Evolutionary conservation across 371 early-diverging fungal genomes (phyloP).

Genomic region (Coemansia sp.): DNA sequence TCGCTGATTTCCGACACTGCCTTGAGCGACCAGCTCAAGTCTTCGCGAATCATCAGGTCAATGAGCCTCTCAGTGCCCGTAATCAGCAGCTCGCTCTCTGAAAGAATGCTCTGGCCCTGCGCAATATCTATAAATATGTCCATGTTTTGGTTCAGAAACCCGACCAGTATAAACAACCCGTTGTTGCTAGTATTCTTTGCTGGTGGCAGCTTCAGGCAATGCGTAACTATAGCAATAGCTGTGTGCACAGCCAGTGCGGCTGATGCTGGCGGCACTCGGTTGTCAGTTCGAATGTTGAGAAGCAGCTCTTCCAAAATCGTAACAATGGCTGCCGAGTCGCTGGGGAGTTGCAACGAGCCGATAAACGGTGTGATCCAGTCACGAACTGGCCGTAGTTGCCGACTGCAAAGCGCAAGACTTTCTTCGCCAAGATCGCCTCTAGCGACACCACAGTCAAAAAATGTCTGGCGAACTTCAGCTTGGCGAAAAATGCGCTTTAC

Average conservation of each 20-base stretch:
- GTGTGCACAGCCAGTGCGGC: constrained; percentile 33
- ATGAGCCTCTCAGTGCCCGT: constrained; percentile 41
- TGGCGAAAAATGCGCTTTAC: constrained; percentile 11
- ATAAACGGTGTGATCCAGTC: constrained; percentile 48
- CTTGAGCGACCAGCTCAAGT: constrained; percentile 21
- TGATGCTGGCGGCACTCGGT: constrained; percentile 12
- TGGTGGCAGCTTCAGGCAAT: constrained; percentile 32
- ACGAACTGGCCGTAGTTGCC: constrained; percentile 26
- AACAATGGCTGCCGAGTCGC: constrained; percentile 17
- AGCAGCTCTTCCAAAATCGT: constrained; percentile 26
- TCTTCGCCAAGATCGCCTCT: constrained; percentile 8
- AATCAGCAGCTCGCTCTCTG: constrained; percentile 40
- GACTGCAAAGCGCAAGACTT: constrained; percentile 7
- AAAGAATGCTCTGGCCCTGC: constrained; percentile 30
- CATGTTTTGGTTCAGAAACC: constrained; percentile 22
- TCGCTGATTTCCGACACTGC: constrained; percentile 23
- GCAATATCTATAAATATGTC: constrained; percentile 31
- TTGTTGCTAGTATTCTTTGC: constrained; percentile 12
- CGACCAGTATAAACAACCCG: constrained; percentile 29
- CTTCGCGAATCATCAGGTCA: constrained; percentile 36
- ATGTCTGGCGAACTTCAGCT: constrained; percentile 6
- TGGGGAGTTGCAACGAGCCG: constrained; percentile 28
- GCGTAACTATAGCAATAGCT: constrained; percentile 34
- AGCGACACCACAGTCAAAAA: background rate
- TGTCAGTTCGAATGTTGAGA: constrained; percentile 14